phyloP scores from a whole-genome alignment of 2,329 filamentous ascomycete species.

The Triangularia setosa region DNA sequence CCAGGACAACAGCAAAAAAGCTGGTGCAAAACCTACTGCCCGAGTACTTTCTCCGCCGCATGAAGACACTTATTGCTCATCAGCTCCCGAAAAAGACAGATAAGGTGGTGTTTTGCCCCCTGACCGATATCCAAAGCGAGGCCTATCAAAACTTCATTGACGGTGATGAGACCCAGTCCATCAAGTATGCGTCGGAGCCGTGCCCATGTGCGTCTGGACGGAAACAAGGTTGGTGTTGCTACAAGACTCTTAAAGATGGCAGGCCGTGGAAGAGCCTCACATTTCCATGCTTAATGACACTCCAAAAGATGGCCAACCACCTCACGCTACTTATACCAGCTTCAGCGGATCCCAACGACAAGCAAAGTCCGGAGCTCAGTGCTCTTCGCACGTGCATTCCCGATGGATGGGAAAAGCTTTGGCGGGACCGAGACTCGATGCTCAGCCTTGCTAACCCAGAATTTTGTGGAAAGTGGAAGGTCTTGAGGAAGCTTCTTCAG shows the following conservation, averaged over 20 bases:
- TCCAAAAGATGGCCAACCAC: constrained; percentile 90
- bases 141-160: constrained; percentile 83
- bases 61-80: constrained; percentile 88
- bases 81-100: constrained; percentile 95
- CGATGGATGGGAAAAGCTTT: constrained; percentile 68
- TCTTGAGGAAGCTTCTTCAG: constrained; percentile 77
- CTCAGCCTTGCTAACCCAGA: constrained; percentile 78
- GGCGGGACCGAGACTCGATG: constrained; percentile 71
- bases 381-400: constrained; percentile 73
- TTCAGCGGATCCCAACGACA: constrained; percentile 60
- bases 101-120: constrained; percentile 87
- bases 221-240: constrained; percentile 80
- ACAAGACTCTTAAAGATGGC: constrained; percentile 52
- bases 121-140: constrained; percentile 74
- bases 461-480: constrained; percentile 96
- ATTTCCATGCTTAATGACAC: constrained; percentile 76
- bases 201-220: constrained; percentile 69
- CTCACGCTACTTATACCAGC: constrained; percentile 79
- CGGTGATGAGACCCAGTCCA: constrained; percentile 63
- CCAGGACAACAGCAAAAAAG: constrained; percentile 76
- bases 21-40: constrained; percentile 85
- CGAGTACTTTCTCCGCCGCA: constrained; percentile 82
- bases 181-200: constrained; percentile 62
- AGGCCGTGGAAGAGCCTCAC: constrained; percentile 68
- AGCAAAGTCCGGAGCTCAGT: constrained; percentile 72